Evolutionary conservation across 139 green algal genomes (phyloP).

Genomic region (Dunaliella sp.): DNA sequence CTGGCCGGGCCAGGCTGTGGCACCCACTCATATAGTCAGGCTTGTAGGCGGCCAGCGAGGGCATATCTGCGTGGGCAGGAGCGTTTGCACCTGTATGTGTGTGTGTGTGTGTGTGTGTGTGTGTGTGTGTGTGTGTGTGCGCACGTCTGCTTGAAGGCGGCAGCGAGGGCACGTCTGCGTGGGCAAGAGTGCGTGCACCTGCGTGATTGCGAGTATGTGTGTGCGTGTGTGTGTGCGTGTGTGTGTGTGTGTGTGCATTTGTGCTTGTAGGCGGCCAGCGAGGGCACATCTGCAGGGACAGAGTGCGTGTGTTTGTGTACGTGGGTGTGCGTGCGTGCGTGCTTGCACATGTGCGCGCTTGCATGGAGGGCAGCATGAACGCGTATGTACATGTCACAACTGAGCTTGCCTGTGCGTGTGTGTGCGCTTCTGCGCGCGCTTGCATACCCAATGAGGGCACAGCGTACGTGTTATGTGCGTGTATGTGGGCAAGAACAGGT

Average conservation of each 20-base stretch:
- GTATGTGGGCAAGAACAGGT: too few species aligned
- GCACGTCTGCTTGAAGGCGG: too few species aligned
- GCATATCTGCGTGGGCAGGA: background rate
- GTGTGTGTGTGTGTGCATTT: too few species aligned
- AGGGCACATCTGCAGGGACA: background rate
- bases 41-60: background rate
- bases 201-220: background rate
- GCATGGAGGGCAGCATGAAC: too few species aligned
- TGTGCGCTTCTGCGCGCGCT: background rate
- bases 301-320: background rate
- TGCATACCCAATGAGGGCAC: too few species aligned
- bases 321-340: too few species aligned
- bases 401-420: background rate
- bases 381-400: background rate
- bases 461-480: too few species aligned
- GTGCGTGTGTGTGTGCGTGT: background rate
- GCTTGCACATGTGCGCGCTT: too few species aligned
- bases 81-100: background rate
- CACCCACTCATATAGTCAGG: background rate
- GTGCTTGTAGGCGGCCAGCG: background rate
- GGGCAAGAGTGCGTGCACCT: background rate
- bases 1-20: background rate
- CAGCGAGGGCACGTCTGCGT: background rate
- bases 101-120: too few species aligned
- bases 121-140: too few species aligned